Evolutionary conservation across 1,284 basidiomycete species (phyloP).

Genomic region (Moesziomyces sp.): DNA sequence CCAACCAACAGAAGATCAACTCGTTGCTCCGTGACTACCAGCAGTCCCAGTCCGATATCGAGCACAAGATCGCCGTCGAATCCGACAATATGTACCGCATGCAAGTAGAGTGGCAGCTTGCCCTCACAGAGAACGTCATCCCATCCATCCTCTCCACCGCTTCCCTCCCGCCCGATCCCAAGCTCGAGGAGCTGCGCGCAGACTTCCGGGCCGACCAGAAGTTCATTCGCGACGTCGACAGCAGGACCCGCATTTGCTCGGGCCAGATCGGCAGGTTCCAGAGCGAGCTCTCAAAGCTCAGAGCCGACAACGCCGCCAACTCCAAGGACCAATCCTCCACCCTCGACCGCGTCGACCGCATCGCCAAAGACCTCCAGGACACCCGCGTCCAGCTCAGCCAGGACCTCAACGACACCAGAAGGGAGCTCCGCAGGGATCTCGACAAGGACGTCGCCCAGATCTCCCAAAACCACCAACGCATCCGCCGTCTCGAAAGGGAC

Average conservation of each 20-base stretch:
- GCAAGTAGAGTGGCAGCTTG: conserved; percentile 12
- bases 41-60: background rate
- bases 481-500: conserved; percentile 9
- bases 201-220: conserved; percentile 3
- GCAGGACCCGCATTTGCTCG: background rate
- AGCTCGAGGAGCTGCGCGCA: conserved; percentile 10
- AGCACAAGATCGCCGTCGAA: conserved; percentile 15
- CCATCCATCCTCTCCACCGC: background rate
- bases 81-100: conserved; percentile 11
- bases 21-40: conserved; percentile 13
- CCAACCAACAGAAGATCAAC: conserved; percentile 1
- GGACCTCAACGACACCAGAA: background rate
- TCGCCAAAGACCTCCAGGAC: too few relatives aligned
- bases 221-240: conserved; percentile 2
- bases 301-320: conserved; percentile 5
- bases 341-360: too few relatives aligned
- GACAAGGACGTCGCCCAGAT: conserved; percentile 35
- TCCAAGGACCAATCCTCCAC: conserved; percentile 2
- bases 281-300: conserved; percentile 16
- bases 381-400: background rate
- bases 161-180: conserved; percentile 8
- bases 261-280: conserved; percentile 9
- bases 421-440: conserved; percentile 15
- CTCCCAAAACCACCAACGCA: conserved; percentile 10
- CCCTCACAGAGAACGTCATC: conserved; percentile 2